Evolutionary conservation across 495 filamentous ascomycete species (phyloP), one percentile per base, ranked within the genome.

Genomic region (Aspergillus incahuasiensis): DNA sequence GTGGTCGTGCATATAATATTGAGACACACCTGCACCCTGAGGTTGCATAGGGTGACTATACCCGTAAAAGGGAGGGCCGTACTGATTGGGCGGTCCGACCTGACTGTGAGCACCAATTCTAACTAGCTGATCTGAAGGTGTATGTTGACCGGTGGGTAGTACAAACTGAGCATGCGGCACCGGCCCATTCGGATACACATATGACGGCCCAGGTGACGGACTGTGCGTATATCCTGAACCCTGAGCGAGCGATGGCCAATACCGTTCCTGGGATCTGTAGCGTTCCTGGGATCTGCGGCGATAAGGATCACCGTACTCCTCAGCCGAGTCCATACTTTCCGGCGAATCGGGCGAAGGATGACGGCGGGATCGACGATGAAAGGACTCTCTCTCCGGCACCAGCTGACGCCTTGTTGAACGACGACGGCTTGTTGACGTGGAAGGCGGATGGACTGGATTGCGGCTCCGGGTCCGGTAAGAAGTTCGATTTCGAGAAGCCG

Each of bases 401-500:
- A 74, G 66, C 21, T 74, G 74, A 52, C 69, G 78, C 48, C 72
- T 73, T 44, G 66, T 55, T 35, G 65, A 67, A 52, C 70, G 74
- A 30, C 74, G 79, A 48, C 68, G 73, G 52, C 66, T 62, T 44
- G 73, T 72, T 45, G 68, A 72, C 19, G 73, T 75, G 43, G 68
- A 73, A 16, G 76, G 74, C 55, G 70, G 68, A 67, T 70, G 71
- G 57, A 66, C 60, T 48, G 66, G 62, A 49, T 68, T 66, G 52
- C 68, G 62, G 52, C 48, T 63, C 22, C 60, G 64, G 9, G 62
- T 70, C 47, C 72, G 78, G 59, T 75, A 72, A 20, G 77, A 75
- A 43, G 79, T 79, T 47, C 80, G 77, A 55, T 82, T 79, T 55
- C 82, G 75, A 58, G 84, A 92, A 24, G 89, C 89, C n/a, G 89